Percentiles rank a stretch among this genome's conserved stretches.
Evolutionary conservation across 164 flowering plant species (phyloP).

Genomic region (Stephania japonica): DNA sequence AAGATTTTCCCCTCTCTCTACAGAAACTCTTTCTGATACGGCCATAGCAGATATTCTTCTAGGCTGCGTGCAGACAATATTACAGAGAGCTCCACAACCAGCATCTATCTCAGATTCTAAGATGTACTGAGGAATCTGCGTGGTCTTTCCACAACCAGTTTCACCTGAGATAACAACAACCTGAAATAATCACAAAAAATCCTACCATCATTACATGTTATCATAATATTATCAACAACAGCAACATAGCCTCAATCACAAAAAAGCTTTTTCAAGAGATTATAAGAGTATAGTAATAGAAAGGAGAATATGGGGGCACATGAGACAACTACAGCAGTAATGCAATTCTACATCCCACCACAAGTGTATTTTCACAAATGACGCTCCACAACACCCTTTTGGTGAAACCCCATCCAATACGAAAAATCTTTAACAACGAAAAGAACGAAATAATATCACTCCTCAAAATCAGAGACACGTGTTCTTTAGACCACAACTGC

Average conservation of each 20-base stretch:
- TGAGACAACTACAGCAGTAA: background rate
- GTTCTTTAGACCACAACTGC: background rate
- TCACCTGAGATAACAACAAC: conserved; percentile 91
- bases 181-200: conserved; percentile 36
- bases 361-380: background rate
- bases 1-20: conserved; percentile 86
- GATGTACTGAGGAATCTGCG: conserved; percentile 94
- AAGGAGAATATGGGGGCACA: background rate
- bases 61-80: conserved; percentile 95
- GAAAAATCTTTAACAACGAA: background rate
- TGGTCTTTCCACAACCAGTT: conserved; percentile 99
- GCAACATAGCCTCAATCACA: no score
- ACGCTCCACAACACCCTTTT: background rate
- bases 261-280: background rate
- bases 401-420: background rate
- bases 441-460: background rate
- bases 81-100: conserved; percentile 67
- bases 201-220: background rate
- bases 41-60: conserved; percentile 94
- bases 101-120: conserved; percentile 83
- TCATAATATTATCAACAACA: background rate
- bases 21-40: conserved; percentile 95
- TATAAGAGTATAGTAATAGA: background rate
- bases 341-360: background rate
- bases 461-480: background rate